Evolutionary conservation across 495 filamentous ascomycete species (phyloP), one percentile per base, ranked within the genome.

Genomic region (Trichoderma erinaceum): DNA sequence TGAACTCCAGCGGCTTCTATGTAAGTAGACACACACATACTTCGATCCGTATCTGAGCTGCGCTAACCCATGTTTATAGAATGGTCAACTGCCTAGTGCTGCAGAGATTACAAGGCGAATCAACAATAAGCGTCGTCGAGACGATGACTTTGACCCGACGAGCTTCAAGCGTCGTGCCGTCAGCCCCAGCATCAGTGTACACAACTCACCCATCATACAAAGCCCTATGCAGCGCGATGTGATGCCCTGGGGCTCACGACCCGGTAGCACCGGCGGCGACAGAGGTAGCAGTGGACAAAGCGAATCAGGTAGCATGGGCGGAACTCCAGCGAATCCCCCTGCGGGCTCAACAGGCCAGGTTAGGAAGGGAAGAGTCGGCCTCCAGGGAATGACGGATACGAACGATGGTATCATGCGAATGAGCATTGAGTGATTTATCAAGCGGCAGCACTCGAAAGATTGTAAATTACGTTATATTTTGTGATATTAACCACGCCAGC

Each of bases 371-470:
- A 83, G 94, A 66, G 82, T 98, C 35, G 96, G 96, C 25, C 84
- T 96, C 66, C 95, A 98, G 76, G 95, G 95, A 0, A 97, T 98
- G 92, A 91, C 83, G 64, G 96, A 98, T 79, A 95, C 96, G 4
- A 90, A 92, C 73, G 95, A 98, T 79, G 91, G 93, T 25, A 82
- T 98, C 70, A 97, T 97, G 91, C 92, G 95, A 73, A 94, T 99
- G 92, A 97, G 91, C 75, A 94, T 97, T 74, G 93, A 97, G 72
- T 90, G 71, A 70, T n/a, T 3, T 5, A 15, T 25, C 3, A 3
- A 25, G 29, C 11, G 27, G 23, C 29, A 32, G 16, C 15, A 64
- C 12, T 48, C 18, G 4, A 10, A 38, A 6, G 35, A 38, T 10
- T 38, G 35, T 38, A 6, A 38, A 38, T 6, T 38, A 29, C 29